Evolutionary conservation across 1,284 basidiomycete genomes (phyloP).

Genomic region (Ganoderma leucocontextum): DNA sequence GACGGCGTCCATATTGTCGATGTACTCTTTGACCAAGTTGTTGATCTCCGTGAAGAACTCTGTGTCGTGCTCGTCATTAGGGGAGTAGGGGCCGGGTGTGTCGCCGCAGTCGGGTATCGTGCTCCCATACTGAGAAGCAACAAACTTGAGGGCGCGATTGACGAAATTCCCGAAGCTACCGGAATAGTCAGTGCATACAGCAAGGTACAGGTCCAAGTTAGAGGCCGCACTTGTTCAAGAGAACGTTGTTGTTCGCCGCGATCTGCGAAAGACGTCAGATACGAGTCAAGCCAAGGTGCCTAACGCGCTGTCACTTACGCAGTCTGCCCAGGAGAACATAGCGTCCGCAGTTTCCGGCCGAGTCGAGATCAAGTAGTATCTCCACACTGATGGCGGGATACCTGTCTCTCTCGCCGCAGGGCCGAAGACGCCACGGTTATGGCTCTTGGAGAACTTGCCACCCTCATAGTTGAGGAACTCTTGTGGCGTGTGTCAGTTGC

Average conservation of each 20-base stretch:
- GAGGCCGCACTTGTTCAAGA: slow-evolving; percentile 87
- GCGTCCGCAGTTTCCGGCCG: slow-evolving; percentile 95
- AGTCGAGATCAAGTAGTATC: slow-evolving; percentile 95
- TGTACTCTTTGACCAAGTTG: slow-evolving; percentile 81
- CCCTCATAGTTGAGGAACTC: slow-evolving; percentile 99
- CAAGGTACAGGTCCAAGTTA: background rate
- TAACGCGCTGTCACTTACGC: slow-evolving; percentile 60
- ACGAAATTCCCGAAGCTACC: slow-evolving; percentile 95
- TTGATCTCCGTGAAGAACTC: slow-evolving; percentile 89
- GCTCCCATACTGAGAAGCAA: slow-evolving; percentile 86
- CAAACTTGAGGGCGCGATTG: slow-evolving; percentile 94
- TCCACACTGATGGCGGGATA: slow-evolving; percentile 94
- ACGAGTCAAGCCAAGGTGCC: background rate
- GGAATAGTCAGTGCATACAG: slow-evolving; percentile 18
- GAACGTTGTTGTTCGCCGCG: slow-evolving; percentile 91
- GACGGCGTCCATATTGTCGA: slow-evolving; percentile 90
- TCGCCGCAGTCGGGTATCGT: slow-evolving; percentile 84
- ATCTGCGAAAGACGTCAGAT: slow-evolving; percentile 57
- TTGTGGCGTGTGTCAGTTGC: slow-evolving; percentile 41
- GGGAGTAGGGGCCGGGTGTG: slow-evolving; percentile 69
- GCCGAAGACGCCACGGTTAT: slow-evolving; percentile 97
- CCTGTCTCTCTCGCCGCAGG: slow-evolving; percentile 94
- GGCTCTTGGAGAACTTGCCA: slow-evolving; percentile 98
- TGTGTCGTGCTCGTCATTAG: slow-evolving; percentile 74
- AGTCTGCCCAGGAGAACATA: slow-evolving; percentile 97